Evolutionary conservation across 2,329 filamentous ascomycete genomes (phyloP).

Genomic region (Truncatella angustata): DNA sequence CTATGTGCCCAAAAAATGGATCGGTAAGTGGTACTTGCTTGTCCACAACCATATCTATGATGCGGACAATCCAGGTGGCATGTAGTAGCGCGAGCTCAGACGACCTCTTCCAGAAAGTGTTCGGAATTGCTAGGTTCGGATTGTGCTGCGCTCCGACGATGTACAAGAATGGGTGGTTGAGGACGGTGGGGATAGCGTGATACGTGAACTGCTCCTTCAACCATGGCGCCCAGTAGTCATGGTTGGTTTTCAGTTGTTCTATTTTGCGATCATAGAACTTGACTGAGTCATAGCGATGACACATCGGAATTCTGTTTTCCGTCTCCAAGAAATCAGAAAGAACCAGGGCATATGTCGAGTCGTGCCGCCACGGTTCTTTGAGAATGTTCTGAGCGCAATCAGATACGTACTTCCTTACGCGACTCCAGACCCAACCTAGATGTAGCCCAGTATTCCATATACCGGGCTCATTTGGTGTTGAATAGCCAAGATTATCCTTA

Average conservation of each 20-base stretch:
- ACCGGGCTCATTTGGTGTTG: constrained; percentile 37
- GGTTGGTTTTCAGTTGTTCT: constrained; percentile 41
- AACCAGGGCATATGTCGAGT: constrained; percentile 50
- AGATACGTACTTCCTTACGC: constrained; percentile 43
- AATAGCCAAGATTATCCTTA: constrained; percentile 40
- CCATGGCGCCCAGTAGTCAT: constrained; percentile 51
- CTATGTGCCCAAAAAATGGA: constrained; percentile 50
- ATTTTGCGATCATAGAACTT: constrained; percentile 49
- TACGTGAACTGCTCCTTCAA: constrained; percentile 53
- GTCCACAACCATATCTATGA: constrained; percentile 53
- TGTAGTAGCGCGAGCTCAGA: constrained; percentile 50
- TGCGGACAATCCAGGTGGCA: constrained; percentile 51
- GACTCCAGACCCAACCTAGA: constrained; percentile 51
- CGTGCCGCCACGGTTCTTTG: constrained; percentile 49
- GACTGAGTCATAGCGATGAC: constrained; percentile 50
- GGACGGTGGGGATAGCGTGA: constrained; percentile 47
- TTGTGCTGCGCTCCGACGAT: constrained; percentile 51
- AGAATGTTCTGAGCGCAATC: constrained; percentile 45
- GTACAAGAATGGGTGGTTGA: constrained; percentile 54
- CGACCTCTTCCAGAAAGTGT: constrained; percentile 52
- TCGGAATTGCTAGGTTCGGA: constrained; percentile 49
- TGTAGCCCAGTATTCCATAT: constrained; percentile 50
- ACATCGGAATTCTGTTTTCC: constrained; percentile 46
- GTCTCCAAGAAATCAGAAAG: constrained; percentile 50
- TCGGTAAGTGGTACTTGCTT: constrained; percentile 48